A percentile compares a stretch with the other conserved stretches of the same genome.
phyloP scores from a whole-genome alignment of 1,284 basidiomycete genomes.

The Acaromyces ingoldii region DNA sequence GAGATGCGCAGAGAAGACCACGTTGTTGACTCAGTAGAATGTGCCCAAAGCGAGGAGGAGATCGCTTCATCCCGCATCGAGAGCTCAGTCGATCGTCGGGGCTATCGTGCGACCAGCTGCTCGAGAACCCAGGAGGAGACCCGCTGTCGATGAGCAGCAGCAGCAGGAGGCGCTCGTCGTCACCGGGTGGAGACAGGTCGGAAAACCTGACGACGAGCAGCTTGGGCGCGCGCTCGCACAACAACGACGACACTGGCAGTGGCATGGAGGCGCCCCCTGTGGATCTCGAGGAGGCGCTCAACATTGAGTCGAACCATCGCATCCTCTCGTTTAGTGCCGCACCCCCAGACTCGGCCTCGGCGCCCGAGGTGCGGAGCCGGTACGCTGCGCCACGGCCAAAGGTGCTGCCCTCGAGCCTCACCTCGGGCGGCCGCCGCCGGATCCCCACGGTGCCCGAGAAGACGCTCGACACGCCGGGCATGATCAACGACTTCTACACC shows the following conservation, averaged over 20 bases:
- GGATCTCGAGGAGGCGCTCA: conserved; percentile 39
- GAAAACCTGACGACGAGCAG: conserved; percentile 1
- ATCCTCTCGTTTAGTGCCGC: conserved; percentile 54
- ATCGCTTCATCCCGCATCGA: conserved; percentile 46
- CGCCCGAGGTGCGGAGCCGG: conserved; percentile 46
- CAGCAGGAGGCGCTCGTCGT: not conserved
- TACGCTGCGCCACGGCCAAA: conserved; percentile 42
- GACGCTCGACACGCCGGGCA: conserved; percentile 88
- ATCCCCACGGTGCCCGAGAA: conserved; percentile 79
- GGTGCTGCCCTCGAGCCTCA: conserved; percentile 37
- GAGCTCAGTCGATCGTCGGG: conserved; percentile 30
- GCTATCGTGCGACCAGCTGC: conserved; percentile 19
- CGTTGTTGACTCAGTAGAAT: too few relatives aligned
- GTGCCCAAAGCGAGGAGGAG: conserved; percentile 17
- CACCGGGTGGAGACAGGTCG: conserved; percentile 9
- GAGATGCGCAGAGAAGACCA: too few relatives aligned
- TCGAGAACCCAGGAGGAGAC: conserved; percentile 33
- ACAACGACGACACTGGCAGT: not conserved
- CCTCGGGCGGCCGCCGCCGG: conserved; percentile 60
- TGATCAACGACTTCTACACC: conserved; percentile 95
- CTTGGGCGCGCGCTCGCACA: not conserved
- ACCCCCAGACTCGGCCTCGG: conserved; percentile 49
- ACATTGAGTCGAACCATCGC: conserved; percentile 51
- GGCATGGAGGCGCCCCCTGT: too few relatives aligned
- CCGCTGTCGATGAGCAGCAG: conserved; percentile 14